Base-by-base conservation (phyloP, 768 basidiomycete species). In the Mycena floridula region DNA sequence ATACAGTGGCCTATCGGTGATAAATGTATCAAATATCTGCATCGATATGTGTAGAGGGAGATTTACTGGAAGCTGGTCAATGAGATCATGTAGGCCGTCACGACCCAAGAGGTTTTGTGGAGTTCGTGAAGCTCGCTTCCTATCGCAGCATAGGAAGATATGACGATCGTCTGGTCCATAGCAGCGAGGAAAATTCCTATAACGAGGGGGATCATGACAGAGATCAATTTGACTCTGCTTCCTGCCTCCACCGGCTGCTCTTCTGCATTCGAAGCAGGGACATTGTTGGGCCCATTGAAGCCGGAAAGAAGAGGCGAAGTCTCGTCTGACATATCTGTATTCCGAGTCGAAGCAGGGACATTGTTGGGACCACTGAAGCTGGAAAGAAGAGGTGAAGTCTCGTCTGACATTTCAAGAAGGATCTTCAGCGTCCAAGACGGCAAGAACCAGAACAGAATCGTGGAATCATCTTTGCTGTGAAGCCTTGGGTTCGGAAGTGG, bases 71-170 rank as follows among this genome's bases (percentile, higher is more conserved):
- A 77, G 46, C 73, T 77, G 0, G 80, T 76, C 28, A 76, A 59
- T 0, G 79, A 78, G 44, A 83, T 56, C 63, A 83, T 69, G 53
- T 82, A 82, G 0, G 74, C 73, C 0, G 80, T 82, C 3, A 79
- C 75, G 23, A 83, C 77, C 80, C 80, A 83, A 49, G 79, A 80
- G 1, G 79, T 79, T 45, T 74, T 81, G 48, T 82, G 77, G 3
- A 83, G 67, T 54, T 79, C 71, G 5, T 80, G 70, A 5, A 83
- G 60, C 50, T 82, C 79, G 53, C 72, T 76, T 21, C 77, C 77
- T 44, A 79, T 79, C 0, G 72, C 62, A 8, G 76, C 74, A 48
- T 76, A 77, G 0, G 75, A 74, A 7, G 74, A 70, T 16, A 71
- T 65, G 25, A 77, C 66, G 15, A 76, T 73, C 1, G 73, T 77